These are phyloP conservation scores for Colletotrichum neosansevieriae DNA, from an alignment of 2,329 filamentous ascomycete genomes.

Conservation along the genomic window DNA sequence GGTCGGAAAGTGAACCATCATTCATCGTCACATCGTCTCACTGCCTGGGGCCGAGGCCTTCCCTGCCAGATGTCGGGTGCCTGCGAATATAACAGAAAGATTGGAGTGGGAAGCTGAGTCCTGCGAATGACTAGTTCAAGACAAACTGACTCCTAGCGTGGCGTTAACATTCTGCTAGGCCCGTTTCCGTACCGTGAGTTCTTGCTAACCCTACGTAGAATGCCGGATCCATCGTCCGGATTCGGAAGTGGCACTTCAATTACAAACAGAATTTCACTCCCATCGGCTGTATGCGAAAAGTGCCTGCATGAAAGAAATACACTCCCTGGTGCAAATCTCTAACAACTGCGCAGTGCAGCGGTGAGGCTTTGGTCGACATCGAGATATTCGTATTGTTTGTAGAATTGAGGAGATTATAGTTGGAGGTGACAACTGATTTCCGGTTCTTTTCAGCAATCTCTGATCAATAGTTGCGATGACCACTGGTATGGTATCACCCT, in stretches of 20 bases:
- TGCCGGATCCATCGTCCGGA: constrained; percentile 33
- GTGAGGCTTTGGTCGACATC: too few species aligned
- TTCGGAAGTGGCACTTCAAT: constrained; percentile 19
- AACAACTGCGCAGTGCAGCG: neutral
- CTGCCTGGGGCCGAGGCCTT: neutral
- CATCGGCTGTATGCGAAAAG: neutral
- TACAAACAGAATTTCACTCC: constrained; percentile 1
- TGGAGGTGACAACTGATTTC: too few species aligned
- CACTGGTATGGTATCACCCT: neutral
- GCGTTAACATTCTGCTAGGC: constrained; percentile 9
- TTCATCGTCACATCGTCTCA: constrained; percentile 28
- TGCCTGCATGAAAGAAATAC: constrained; percentile 3
- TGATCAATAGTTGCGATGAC: neutral
- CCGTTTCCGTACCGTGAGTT: constrained; percentile 21
- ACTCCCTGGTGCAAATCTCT: neutral
- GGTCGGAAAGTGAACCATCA: constrained; percentile 37
- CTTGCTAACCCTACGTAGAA: constrained; percentile 4
- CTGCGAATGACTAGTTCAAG: constrained; percentile 12
- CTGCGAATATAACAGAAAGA: constrained; percentile 15
- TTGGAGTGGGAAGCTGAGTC: constrained; percentile 12
- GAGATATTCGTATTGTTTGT: too few species aligned
- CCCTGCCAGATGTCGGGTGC: neutral
- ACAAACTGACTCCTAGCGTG: constrained; percentile 25
- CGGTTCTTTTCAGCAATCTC: too few species aligned
- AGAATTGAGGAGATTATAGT: too few species aligned